Conservation (phyloP, 169 alveolate genomes). For the Miamiensis avidus region DNA sequence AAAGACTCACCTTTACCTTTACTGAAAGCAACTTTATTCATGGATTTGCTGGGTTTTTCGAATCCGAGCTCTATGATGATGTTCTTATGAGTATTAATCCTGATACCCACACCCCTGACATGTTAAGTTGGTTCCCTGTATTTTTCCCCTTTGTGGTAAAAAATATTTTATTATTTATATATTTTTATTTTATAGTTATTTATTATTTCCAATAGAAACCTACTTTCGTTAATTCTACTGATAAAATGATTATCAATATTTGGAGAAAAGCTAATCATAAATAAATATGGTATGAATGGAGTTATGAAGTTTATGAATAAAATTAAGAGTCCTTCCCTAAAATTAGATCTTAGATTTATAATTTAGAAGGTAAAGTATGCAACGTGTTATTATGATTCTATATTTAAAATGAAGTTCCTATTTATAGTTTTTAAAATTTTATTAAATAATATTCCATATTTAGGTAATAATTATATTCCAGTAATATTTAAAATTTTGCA, state of each 20-base stretch:
- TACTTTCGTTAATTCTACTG: conserved; percentile 35
- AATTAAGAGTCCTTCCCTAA: neutral
- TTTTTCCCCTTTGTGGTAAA: conserved; percentile 74
- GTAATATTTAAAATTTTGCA: too few relatives aligned
- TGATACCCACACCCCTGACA: conserved; percentile 62
- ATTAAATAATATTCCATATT: too few relatives aligned
- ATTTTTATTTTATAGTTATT: too few relatives aligned
- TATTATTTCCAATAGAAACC: conserved; percentile 47
- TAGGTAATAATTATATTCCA: too few relatives aligned
- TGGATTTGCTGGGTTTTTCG: conserved; percentile 87
- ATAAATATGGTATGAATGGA: conserved; percentile 89
- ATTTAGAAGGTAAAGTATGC: neutral
- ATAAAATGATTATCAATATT: conserved; percentile 50
- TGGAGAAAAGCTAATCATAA: conserved; percentile 64
- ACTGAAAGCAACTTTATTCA: conserved; percentile 54
- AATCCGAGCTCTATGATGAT: conserved; percentile 58
- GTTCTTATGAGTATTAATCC: conserved; percentile 75
- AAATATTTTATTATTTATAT: too few relatives aligned
- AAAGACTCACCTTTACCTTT: conserved; percentile 21
- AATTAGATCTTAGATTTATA: neutral
- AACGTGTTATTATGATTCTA: neutral
- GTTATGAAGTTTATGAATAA: neutral
- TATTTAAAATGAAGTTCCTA: too few relatives aligned
- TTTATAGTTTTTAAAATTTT: too few relatives aligned
- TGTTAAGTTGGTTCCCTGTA: conserved; percentile 88